Percentiles rank a stretch among this genome's conserved stretches.
phyloP scores from a whole-genome alignment of 495 filamentous ascomycete genomes.

The Aspergillus haitiensis region DNA sequence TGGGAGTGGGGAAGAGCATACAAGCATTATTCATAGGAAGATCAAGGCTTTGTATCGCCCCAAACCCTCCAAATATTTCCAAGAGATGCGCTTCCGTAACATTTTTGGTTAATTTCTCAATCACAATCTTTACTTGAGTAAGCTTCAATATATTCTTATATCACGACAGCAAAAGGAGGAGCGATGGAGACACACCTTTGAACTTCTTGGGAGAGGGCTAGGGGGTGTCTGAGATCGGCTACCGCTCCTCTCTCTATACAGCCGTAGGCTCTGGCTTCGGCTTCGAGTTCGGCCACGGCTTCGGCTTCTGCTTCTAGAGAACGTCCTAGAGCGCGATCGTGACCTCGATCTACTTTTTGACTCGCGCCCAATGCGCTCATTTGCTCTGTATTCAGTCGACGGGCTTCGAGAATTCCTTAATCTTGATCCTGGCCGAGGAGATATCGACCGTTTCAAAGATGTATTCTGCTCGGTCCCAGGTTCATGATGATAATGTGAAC shows the following conservation, averaged over 20 bases:
- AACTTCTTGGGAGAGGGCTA: conserved; percentile 50
- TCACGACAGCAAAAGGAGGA: background rate
- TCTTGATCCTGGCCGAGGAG: conserved; percentile 46
- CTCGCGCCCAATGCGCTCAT: conserved; percentile 39
- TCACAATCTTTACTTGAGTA: conserved; percentile 67
- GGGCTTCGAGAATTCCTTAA: conserved; percentile 41
- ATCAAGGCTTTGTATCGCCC: conserved; percentile 80
- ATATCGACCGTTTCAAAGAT: conserved; percentile 48
- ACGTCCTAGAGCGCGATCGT: conserved; percentile 32
- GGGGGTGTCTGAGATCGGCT: conserved; percentile 50
- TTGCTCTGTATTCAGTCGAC: conserved; percentile 29
- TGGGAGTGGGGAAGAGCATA: conserved; percentile 42
- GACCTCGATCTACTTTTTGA: conserved; percentile 48
- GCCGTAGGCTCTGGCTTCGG: conserved; percentile 39
- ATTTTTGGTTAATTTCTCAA: conserved; percentile 96
- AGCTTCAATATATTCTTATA: conserved; percentile 3
- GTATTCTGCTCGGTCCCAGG: conserved; percentile 28
- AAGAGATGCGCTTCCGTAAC: conserved; percentile 82
- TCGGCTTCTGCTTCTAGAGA: conserved; percentile 40
- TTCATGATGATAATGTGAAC: conserved; percentile 10
- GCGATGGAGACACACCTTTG: conserved; percentile 49
- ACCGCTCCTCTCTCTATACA: conserved; percentile 27
- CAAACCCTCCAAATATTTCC: conserved; percentile 91
- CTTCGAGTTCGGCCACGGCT: conserved; percentile 44
- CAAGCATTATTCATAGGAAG: conserved; percentile 86